Conservation (phyloP, 148 eudicot species). For the Pharnaceum exiguum region DNA sequence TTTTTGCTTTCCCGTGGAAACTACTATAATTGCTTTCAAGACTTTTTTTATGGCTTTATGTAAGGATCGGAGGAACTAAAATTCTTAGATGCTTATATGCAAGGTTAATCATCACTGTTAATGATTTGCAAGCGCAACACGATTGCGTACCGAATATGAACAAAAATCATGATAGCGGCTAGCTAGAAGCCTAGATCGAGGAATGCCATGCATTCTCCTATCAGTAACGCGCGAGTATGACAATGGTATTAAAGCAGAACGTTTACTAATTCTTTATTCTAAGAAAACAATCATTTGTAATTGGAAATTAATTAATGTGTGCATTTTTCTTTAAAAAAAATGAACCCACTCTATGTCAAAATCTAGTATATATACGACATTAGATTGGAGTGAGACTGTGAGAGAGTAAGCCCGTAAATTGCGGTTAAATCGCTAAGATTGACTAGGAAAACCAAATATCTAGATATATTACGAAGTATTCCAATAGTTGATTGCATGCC, state of each 20-base stretch:
- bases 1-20: constrained; percentile 13
- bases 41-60: constrained; percentile 8
- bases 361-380: too few species aligned
- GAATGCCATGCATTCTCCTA: too few species aligned
- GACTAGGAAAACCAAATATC: background rate
- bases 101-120: constrained; percentile 14
- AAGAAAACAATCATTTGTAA: too few species aligned
- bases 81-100: constrained; percentile 3
- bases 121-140: constrained; percentile 11
- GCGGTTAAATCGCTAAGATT: constrained; percentile 21
- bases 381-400: background rate
- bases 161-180: constrained; percentile 6
- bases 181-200: too few species aligned
- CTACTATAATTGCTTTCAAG: constrained; percentile 13
- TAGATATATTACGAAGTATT: constrained; percentile 3
- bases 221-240: too few species aligned
- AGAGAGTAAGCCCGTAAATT: constrained; percentile 12
- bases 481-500: constrained; percentile 5
- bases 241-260: too few species aligned
- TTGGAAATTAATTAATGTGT: too few species aligned
- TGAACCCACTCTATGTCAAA: too few species aligned
- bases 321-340: too few species aligned
- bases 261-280: too few species aligned
- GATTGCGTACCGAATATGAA: constrained; percentile 16
- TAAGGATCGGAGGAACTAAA: too few species aligned